Evolutionary conservation across 169 alveolate species (phyloP), one percentile per base, ranked within the genome.

Genomic region (Babesia ovata): DNA sequence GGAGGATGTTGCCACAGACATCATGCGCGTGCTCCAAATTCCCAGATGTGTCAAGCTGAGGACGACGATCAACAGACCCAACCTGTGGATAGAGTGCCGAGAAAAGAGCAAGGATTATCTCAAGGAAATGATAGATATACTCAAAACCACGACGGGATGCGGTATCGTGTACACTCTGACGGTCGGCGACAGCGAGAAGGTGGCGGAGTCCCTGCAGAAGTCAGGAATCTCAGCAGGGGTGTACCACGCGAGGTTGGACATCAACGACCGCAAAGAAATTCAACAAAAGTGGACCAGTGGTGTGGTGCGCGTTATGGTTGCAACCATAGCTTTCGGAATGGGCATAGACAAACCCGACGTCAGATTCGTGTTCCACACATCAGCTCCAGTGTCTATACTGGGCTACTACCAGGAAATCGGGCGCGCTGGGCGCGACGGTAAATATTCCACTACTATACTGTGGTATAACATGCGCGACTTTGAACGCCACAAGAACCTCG

Each of bases 271-370:
- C 39, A 88, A 85, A 54, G 61, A 70, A 24, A 88, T 92, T 14
- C 97, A 94, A 60, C 86, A 87, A 24, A 84, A 85, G 75, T 98
- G 99, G 99, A 93, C 95, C 90, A 77, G 86, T 46, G 96, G 98
- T 53, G 93, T 92, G 46, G 88, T 95, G 45, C 91, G 95, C 28
- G 96, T 97, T 9, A 92, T 97, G 53, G 99, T 96, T n/a, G 99
- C 99, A 16, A 98, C 99, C n/a, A 96, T 97, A 26, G 99, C 99
- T 1, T 98, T 98, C 85, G 99, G 99, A 10, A 97, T 98, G 99
- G 99, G 99, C 49, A 97, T 98, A n/a, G 99, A 98, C 91, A 97
- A 97, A 70, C 85, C 97, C 21, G 98, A 98, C 83, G 98, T 97
- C 13, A 86, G 98, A 36, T 93, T 94, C 67, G 99, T 98, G 24